Evolutionary conservation across 768 basidiomycete genomes (phyloP), one percentile per base, ranked within the genome.

Genomic region (Mycena metata): DNA sequence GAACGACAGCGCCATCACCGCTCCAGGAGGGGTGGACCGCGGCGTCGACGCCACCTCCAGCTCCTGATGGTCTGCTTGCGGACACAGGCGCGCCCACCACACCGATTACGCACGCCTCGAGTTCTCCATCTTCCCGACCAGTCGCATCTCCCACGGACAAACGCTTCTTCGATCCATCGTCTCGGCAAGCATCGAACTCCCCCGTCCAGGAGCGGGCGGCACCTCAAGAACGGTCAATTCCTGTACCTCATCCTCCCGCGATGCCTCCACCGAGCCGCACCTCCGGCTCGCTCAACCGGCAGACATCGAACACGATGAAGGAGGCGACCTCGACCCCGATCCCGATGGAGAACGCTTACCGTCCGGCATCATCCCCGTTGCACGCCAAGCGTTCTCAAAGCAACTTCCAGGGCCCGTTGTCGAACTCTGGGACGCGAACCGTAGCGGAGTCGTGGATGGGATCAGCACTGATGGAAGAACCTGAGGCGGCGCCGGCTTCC

Each of bases 381-480:
- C 30, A 17, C 35, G 6, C 66, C 9, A 55, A 50, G 24, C 52
- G 45, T 52, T 67, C 66, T 2, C 66, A 67, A 45, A 56, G 26
- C 19, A 61, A 15, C 24, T 56, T 61, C 51, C 23, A 36, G 7
- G 21, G 4, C 30, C 15, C 21, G 5, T 21, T 46, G 8, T 36
- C 64, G 11, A 24, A 5, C 36, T 33, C 56, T 23, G 52, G 13
- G 43, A 21, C 23, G 54, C 15, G 16, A 64, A 15, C 42, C 30
- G 64, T 6, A 3, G 39, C 39, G 11, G 15, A 60, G 3, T 10
- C 17, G 17, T 61, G 66, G 59, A 24, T 23, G 17, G 17, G 13
- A 15, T 8, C 51, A 7, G 16, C 26, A 12, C 23, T 67, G 35
- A 56, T 54, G 36, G 60, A 56, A 3, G 66, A 67, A 33, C 66